phyloP scores from a whole-genome alignment of 441 rosid species.

The Isatis lusitanica region DNA sequence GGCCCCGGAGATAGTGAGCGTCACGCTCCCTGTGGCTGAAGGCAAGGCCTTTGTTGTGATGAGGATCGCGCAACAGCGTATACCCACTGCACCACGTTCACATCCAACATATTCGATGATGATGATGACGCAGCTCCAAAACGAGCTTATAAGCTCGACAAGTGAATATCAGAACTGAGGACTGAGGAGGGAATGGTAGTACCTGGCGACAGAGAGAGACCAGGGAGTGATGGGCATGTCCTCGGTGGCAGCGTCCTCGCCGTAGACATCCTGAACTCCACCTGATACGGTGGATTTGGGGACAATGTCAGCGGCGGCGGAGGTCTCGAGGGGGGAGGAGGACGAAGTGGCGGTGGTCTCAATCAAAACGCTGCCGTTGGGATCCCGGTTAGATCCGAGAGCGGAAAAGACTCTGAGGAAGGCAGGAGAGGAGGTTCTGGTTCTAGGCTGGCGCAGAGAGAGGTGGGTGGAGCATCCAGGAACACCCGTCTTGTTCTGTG shows the following conservation, averaged over 20 bases:
- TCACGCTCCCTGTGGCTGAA: constrained; percentile 78
- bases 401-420: constrained; percentile 45
- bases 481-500: constrained; percentile 61
- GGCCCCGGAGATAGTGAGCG: constrained; percentile 88
- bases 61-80: constrained; percentile 85
- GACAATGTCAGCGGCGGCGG: constrained; percentile 45
- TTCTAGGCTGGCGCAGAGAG: constrained; percentile 44
- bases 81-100: constrained; percentile 63
- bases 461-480: constrained; percentile 50
- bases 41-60: constrained; percentile 89
- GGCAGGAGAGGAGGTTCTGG: constrained; percentile 28
- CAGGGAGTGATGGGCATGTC: constrained; percentile 88
- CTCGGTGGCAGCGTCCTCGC: constrained; percentile 77
- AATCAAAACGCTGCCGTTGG: constrained; percentile 50
- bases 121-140: not conserved
- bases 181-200: not conserved
- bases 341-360: constrained; percentile 40
- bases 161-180: not conserved
- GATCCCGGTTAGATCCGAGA: constrained; percentile 46
- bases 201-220: constrained; percentile 91
- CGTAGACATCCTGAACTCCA: constrained; percentile 66
- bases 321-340: constrained; percentile 33
- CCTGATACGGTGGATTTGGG: constrained; percentile 50
- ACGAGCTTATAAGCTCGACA: too few species aligned
- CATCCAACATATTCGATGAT: not conserved